Conservation (phyloP, 345 rosid genomes). For the Salix purpurea region DNA sequence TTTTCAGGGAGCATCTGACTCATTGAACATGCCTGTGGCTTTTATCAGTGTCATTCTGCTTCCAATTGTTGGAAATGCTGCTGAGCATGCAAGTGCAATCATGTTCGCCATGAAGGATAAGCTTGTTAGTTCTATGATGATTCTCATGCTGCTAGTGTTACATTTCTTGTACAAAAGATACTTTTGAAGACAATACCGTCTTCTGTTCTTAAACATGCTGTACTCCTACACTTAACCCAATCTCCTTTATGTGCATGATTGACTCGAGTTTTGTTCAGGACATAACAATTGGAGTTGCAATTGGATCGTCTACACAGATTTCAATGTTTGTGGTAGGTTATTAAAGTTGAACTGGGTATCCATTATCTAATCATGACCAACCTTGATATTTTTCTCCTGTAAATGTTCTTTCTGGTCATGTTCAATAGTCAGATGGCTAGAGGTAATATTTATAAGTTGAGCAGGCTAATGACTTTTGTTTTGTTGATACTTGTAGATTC, state of each 20-base stretch:
- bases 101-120: conserved; percentile 92
- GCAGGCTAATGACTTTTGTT: background rate
- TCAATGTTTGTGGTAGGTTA: conserved; percentile 78
- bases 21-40: conserved; percentile 65
- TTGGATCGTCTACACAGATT: conserved; percentile 85
- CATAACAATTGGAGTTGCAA: conserved; percentile 82
- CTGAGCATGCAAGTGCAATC: conserved; percentile 85
- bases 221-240: background rate
- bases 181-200: background rate
- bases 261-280: conserved; percentile 39
- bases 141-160: background rate
- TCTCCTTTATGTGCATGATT: background rate
- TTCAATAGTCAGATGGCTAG: background rate
- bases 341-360: background rate
- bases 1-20: conserved; percentile 59
- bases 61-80: conserved; percentile 90
- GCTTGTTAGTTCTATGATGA: conserved; percentile 43
- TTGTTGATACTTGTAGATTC: conserved; percentile 31
- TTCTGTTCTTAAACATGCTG: background rate
- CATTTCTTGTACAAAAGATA: background rate
- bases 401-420: background rate
- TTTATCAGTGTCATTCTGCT: conserved; percentile 85
- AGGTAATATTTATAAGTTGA: background rate
- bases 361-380: background rate
- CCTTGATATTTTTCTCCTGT: background rate